Evolutionary conservation across 192 early-diverging fungal species (phyloP), one percentile per base, ranked within the genome.

Genomic region (Coemansia sp.): DNA sequence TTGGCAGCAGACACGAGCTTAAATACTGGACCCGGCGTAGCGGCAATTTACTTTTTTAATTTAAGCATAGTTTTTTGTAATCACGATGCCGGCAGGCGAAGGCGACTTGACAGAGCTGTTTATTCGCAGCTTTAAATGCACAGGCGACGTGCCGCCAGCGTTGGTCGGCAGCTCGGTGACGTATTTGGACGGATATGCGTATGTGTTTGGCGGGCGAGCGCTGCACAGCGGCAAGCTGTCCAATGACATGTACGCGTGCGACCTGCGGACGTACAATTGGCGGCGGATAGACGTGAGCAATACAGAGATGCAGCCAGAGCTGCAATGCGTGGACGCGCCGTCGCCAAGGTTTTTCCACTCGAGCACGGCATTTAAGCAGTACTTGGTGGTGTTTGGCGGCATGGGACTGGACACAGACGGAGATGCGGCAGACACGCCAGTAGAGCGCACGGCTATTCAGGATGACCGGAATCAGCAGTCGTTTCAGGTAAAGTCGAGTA

Each of bases 301-400:
- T 3, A 14, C 29, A 7, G 24, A 49, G 45, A 14, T 14, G 17
- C 45, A 48, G 17, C 45, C 45, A 48, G 45, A n/a, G 56, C 48
- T n/a, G 15, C 15, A 24, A 23, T 25, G 50, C 35, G 56, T 32
- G 14, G 39, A 17, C 14, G 47, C 69, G 24, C 75, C 75, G 53
- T 47, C 70, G 1, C 82, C 88, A 41, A 84, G 89, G 7, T 91
- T 89, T 63, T 91, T 91, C 67, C 89, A 91, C 65, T 87, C 89
- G 15, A 85, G 88, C 56, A 91, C 88, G 57, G 83, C 85, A 24
- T 88, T 89, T 65, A 75, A 83, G 64, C 84, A 83, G 25, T 68
- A 80, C 57, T 72, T 93, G 17, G 73, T 91, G 6, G 83, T 89
- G 27, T 93, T 91, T 81, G 91, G 91, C 38, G 91, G 91, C 6